A percentile compares a stretch with the other conserved stretches of the same genome.
phyloP scores from a whole-genome alignment of 2,329 filamentous ascomycete species.

The Cladosporium sp. region DNA sequence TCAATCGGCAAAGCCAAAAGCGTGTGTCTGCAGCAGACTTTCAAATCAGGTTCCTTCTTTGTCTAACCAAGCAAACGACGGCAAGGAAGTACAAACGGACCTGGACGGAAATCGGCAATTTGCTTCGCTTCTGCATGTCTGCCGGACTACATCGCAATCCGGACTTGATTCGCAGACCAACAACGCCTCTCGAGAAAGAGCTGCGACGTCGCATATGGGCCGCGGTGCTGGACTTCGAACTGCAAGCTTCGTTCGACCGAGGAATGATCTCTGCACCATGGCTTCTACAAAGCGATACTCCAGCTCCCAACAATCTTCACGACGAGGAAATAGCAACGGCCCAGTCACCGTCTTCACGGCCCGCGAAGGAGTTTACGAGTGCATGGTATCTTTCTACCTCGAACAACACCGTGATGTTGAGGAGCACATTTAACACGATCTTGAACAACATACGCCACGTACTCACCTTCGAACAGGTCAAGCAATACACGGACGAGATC shows the following conservation, averaged over 20 bases:
- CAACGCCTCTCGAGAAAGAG: constrained; percentile 50
- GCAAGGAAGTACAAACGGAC: constrained; percentile 56
- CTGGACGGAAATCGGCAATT: constrained; percentile 53
- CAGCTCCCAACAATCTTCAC: constrained; percentile 51
- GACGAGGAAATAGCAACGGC: constrained; percentile 48
- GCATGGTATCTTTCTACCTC: constrained; percentile 30
- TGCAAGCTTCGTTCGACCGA: constrained; percentile 56
- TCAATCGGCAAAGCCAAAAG: constrained; percentile 51
- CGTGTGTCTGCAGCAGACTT: constrained; percentile 52
- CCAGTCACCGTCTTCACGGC: constrained; percentile 25
- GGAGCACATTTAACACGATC: constrained; percentile 31
- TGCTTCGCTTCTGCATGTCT: constrained; percentile 55
- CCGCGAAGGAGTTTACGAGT: constrained; percentile 29
- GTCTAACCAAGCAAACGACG: constrained; percentile 52
- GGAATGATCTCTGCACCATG: constrained; percentile 52
- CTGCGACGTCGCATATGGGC: constrained; percentile 59
- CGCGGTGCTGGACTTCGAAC: constrained; percentile 58
- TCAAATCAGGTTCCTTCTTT: constrained; percentile 53
- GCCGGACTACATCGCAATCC: constrained; percentile 56
- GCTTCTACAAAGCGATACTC: constrained; percentile 50
- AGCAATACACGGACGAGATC: constrained; percentile 36
- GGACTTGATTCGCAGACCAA: constrained; percentile 37
- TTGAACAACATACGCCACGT: constrained; percentile 35
- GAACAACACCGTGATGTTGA: constrained; percentile 28
- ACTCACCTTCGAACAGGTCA: constrained; percentile 34